A percentile compares a stretch with the other conserved stretches of the same genome.
Evolutionary conservation across 768 basidiomycete genomes (phyloP).

Genomic region (Pleurotus citrinopileatus): DNA sequence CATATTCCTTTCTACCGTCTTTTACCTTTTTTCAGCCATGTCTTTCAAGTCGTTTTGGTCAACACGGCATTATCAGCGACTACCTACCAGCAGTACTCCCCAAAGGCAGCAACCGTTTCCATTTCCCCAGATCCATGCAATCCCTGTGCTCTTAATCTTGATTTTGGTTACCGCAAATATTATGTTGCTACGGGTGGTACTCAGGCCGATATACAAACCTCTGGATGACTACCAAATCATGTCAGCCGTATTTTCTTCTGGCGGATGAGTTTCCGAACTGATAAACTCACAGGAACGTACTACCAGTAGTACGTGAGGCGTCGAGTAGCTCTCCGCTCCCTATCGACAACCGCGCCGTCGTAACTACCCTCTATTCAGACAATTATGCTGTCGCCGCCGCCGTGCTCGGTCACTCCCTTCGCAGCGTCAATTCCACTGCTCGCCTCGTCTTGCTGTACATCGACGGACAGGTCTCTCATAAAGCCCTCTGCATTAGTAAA

Average conservation of each 20-base stretch:
- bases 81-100: not conserved
- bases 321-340: not conserved
- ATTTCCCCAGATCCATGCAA: too few relatives aligned
- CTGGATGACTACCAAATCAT: conserved; percentile 23
- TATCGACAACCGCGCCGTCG: conserved; percentile 20
- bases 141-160: not conserved
- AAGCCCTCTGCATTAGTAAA: conserved; percentile 35
- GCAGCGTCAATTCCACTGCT: conserved; percentile 20
- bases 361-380: conserved; percentile 26
- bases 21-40: not conserved
- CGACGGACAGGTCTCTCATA: conserved; percentile 29
- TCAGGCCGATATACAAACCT: conserved; percentile 16
- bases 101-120: not conserved
- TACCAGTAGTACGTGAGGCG: conserved; percentile 13
- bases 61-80: not conserved
- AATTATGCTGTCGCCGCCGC: conserved; percentile 24
- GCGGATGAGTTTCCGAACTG: not conserved
- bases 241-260: conserved; percentile 11
- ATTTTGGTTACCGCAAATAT: not conserved
- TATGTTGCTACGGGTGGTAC: not conserved
- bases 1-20: too few relatives aligned
- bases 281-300: conserved; percentile 11
- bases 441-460: conserved; percentile 26
- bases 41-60: not conserved
- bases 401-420: conserved; percentile 25